Evolutionary conservation across 331 rosid genomes (phyloP).

Genomic region (Spiraea crenata): DNA sequence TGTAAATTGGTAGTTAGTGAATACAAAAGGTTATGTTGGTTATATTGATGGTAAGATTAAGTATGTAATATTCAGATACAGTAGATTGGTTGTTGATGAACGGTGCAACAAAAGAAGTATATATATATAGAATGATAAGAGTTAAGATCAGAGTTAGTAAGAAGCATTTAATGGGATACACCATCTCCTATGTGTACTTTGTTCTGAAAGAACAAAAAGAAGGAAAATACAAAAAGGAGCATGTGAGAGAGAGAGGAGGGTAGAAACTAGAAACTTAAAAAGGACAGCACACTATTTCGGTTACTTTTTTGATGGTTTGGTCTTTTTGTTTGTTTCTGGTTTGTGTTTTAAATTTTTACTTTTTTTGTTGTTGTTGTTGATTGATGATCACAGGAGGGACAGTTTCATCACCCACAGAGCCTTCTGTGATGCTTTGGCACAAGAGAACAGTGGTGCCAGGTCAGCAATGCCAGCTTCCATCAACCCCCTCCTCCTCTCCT

Average conservation of each 20-base stretch:
- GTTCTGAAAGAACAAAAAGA: constrained; percentile 15
- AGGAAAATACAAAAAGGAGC: constrained; percentile 15
- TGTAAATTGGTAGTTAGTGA: no score
- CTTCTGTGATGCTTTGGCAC: constrained; percentile 76
- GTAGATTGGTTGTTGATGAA: no score
- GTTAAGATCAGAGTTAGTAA: background rate
- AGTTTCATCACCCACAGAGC: constrained; percentile 82
- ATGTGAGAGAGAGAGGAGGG: constrained; percentile 11
- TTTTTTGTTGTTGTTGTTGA: constrained; percentile 10
- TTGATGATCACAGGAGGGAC: constrained; percentile 54
- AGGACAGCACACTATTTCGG: background rate
- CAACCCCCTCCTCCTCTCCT: constrained; percentile 45
- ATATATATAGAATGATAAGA: background rate
- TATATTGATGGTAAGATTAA: no score
- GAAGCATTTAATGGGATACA: constrained; percentile 18
- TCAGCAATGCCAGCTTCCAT: constrained; percentile 18
- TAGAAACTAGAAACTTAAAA: background rate
- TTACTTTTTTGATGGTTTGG: constrained; percentile 5
- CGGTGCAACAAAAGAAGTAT: background rate
- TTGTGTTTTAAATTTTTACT: no score
- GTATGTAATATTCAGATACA: no score
- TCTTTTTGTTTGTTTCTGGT: constrained; percentile 34
- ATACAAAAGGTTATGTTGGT: no score
- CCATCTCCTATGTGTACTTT: constrained; percentile 13
- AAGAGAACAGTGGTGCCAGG: constrained; percentile 36